Evolutionary conservation across 305 asterid species (phyloP), one percentile per base, ranked within the genome.

Genomic region (Rubia tinctorum): DNA sequence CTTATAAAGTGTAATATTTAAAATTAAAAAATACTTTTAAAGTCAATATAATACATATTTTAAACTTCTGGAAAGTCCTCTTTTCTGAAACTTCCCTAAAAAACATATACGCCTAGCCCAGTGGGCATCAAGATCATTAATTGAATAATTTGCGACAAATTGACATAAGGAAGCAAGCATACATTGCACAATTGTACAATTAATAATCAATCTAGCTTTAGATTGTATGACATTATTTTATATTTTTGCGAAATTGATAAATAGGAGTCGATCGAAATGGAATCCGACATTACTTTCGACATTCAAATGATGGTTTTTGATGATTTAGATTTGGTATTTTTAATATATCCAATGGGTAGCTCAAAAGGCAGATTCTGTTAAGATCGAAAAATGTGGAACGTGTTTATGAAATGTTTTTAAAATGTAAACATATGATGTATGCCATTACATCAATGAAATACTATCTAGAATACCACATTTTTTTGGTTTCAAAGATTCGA

Each of bases 291-390:
- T 66, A 42, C 51, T 60, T 66, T 55, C 72, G 39, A 11, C n/a
- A 15, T 20, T 23, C n/a, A 23, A 49, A 13, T 14, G 20, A 22
- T 34, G 11, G 3, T 47, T 73, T 53, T 74, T 74, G 53, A 56
- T 10, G n/a, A 11, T 30, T 30, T 30, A 30, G 34, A 30, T 3
- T 1, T 30, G 34, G 34, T 30, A 30, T 30, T 30, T 30, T 30
- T 30, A 30, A n/a, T 30, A 30, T 30, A 30, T 30, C 3, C 1
- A 30, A 30, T 30, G 34, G 34, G 34, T 40, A 9, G 51, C 40
- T 39, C 62, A 43, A 75, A 67, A 39, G 68, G 49, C 61, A 74
- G 34, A 55, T 74, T 68, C 77, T 64, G 34, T 66, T 49, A 49
- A 47, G 53, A 12, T 47, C 18, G 18, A 56, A 15, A 72, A 3